A percentile compares a stretch with the other conserved stretches of the same genome.
Evolutionary conservation across 1,284 basidiomycete species (phyloP).

Genomic region (Pascua guehoae): DNA sequence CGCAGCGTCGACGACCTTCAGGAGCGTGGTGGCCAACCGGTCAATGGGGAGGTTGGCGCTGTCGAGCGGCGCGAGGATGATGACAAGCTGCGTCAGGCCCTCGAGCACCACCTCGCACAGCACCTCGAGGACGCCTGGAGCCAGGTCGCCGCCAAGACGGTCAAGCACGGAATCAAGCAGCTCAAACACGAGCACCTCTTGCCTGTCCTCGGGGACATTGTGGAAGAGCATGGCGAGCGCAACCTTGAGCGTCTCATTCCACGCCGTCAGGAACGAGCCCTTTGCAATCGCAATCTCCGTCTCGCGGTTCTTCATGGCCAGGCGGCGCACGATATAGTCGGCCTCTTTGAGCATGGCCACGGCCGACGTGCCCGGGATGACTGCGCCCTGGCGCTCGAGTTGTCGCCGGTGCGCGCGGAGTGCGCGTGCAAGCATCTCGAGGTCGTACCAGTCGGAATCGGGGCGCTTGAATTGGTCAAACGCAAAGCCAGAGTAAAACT

Average conservation of each 20-base stretch:
- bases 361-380: slow-evolving; percentile 62
- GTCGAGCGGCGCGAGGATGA: slow-evolving; percentile 59
- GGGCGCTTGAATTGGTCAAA: slow-evolving; percentile 68
- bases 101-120: slow-evolving; percentile 78
- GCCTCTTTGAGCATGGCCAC: slow-evolving; percentile 68
- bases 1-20: slow-evolving; percentile 71
- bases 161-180: slow-evolving; percentile 67
- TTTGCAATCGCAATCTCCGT: slow-evolving; percentile 71
- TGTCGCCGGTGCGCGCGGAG: slow-evolving; percentile 60
- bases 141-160: slow-evolving; percentile 53
- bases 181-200: slow-evolving; percentile 83
- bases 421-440: slow-evolving; percentile 65
- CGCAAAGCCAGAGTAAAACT: slow-evolving; percentile 67
- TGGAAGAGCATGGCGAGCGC: slow-evolving; percentile 78
- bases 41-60: slow-evolving; percentile 71
- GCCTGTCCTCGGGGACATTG: slow-evolving; percentile 65
- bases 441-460: slow-evolving; percentile 71
- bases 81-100: slow-evolving; percentile 75
- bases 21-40: slow-evolving; percentile 70
- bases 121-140: slow-evolving; percentile 70
- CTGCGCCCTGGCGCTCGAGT: slow-evolving; percentile 64
- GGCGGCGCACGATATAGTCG: slow-evolving; percentile 71
- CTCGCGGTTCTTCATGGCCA: slow-evolving; percentile 80
- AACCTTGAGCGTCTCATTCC: slow-evolving; percentile 77
- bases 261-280: slow-evolving; percentile 68